Base-by-base conservation (phyloP, 495 filamentous ascomycete genomes). In the Xylaria palmicola region DNA sequence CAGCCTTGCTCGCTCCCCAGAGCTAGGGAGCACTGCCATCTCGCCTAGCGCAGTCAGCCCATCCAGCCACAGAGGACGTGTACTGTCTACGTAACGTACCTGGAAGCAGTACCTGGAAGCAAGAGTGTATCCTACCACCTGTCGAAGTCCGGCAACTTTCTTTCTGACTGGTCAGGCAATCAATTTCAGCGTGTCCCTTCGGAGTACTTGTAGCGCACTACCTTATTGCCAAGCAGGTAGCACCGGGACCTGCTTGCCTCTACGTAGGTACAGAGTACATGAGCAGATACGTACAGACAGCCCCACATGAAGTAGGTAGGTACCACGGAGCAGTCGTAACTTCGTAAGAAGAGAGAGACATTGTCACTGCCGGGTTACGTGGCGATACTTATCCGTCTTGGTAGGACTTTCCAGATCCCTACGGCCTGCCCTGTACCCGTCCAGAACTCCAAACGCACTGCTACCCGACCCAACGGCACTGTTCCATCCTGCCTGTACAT, bases 391-490 rank as follows among this genome's bases (percentile, higher is more conserved):
- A 29, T n/a, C 27, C 22, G 32, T 59, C 45, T 49, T 51, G 44
- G 57, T 60, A 60, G 47, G 45, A 50, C 44, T 59, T 50, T 29
- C 55, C 26, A 50, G 47, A 22, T 56, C 19, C 37, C 6, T 26
- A 40, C 39, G 20, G 26, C 26, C 24, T 32, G n/a, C 32, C 20
- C 13, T 17, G 2, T 22, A 8, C 15, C 39, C 10, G 12, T 45
- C 54, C 22, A 44, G 54, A 29, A 57, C 54, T 57, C 36, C 57
- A 49, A 58, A 58, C 57, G 36, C 57, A 60, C 57, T 60, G 57
- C 57, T 60, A 60, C 57, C 57, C 57, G 34, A 59, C 32, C 56
- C n/a, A 50, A 20, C 45, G 15, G 45, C 26, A 40, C 4, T 34
- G 8, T 40, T 34, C 26, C 32, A 34, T 36, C 54, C 22, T 36